These are phyloP conservation scores for Zygoascus tannicola DNA, from an alignment of 805 yeast species.

Conservation along the genomic window DNA sequence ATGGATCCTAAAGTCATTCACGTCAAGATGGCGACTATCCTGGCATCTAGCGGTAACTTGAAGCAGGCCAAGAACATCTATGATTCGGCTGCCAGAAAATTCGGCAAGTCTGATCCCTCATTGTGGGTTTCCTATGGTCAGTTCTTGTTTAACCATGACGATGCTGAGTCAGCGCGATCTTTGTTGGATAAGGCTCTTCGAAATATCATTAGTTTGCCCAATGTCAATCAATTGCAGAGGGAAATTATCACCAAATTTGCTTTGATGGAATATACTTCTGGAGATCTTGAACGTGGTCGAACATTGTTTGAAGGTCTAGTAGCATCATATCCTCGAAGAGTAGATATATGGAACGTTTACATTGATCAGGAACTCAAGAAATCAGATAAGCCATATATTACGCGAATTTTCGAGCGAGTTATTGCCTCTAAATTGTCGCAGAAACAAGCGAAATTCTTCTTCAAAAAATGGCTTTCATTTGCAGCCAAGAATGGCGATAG, in stretches of 20 bases:
- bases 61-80: conserved; percentile 63
- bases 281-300: conserved; percentile 91
- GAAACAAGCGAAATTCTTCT: conserved; percentile 91
- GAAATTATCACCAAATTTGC: conserved; percentile 84
- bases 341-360: conserved; percentile 92
- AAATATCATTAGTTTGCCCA: conserved; percentile 44
- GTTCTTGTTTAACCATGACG: conserved; percentile 53
- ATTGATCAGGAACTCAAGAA: conserved; percentile 85
- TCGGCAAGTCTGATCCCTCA: conserved; percentile 55
- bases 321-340: conserved; percentile 82
- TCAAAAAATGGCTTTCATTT: conserved; percentile 79
- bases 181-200: conserved; percentile 68
- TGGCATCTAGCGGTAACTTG: conserved; percentile 55
- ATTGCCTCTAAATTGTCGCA: conserved; percentile 55
- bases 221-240: conserved; percentile 37
- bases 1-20: conserved; percentile 85
- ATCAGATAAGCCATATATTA: conserved; percentile 55
- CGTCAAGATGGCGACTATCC: conserved; percentile 68
- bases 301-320: conserved; percentile 88
- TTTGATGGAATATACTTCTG: conserved; percentile 66
- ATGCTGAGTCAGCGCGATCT: conserved; percentile 45
- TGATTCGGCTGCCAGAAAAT: conserved; percentile 64
- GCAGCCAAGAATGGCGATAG: conserved; percentile 65
- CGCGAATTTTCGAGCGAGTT: conserved; percentile 76
- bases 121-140: conserved; percentile 82